Evolutionary conservation across 2,329 filamentous ascomycete genomes (phyloP).

Genomic region (Sarocladiaceae sp.): DNA sequence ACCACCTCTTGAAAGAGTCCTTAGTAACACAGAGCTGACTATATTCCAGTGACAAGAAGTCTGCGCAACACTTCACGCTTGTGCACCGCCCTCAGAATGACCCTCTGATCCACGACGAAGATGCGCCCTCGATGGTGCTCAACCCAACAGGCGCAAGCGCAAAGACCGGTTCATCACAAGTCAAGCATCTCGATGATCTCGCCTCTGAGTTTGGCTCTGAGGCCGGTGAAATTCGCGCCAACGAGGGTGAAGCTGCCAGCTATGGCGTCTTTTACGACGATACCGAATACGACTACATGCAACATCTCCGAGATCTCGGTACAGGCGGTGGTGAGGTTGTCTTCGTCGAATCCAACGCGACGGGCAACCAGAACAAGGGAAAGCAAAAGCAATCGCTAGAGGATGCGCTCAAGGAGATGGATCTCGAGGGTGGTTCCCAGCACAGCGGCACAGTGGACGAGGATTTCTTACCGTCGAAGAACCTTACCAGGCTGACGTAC

Average conservation of each 20-base stretch:
- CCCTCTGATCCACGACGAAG: slow-evolving; percentile 87
- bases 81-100: slow-evolving; percentile 97
- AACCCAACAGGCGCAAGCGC: slow-evolving; percentile 51
- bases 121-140: slow-evolving; percentile 85
- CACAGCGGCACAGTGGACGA: slow-evolving; percentile 59
- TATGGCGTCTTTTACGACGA: slow-evolving; percentile 95
- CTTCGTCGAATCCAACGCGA: slow-evolving; percentile 69
- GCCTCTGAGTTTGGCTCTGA: slow-evolving; percentile 67
- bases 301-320: slow-evolving; percentile 89
- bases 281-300: slow-evolving; percentile 97
- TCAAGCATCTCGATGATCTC: slow-evolving; percentile 70
- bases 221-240: slow-evolving; percentile 61
- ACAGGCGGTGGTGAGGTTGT: slow-evolving; percentile 63
- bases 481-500: slow-evolving; percentile 70
- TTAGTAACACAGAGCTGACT: slow-evolving; percentile 12
- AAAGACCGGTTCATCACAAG: slow-evolving; percentile 31
- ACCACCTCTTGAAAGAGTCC: background rate
- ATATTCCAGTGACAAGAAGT: slow-evolving; percentile 70
- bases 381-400: slow-evolving; percentile 75
- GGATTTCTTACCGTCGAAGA: slow-evolving; percentile 73
- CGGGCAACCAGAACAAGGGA: slow-evolving; percentile 62
- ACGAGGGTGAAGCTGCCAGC: slow-evolving; percentile 93
- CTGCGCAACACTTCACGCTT: slow-evolving; percentile 85
- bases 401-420: slow-evolving; percentile 65
- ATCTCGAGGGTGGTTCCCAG: slow-evolving; percentile 31